Conservation (phyloP, 768 basidiomycete species). For the Tricholomella constricta region DNA sequence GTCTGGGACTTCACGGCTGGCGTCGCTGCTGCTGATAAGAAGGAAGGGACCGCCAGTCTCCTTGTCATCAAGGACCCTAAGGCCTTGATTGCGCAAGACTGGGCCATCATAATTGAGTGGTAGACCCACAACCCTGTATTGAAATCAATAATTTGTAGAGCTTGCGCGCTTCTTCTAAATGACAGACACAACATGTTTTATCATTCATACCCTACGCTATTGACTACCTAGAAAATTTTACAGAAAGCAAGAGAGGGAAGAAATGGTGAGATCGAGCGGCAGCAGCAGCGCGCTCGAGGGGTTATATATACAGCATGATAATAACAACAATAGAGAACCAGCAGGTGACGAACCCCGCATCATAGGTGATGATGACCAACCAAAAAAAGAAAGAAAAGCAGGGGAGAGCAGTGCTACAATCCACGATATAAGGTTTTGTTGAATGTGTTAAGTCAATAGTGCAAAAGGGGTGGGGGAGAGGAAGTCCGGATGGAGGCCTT, state of each 20-base stretch:
- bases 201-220: slow-evolving; percentile 9
- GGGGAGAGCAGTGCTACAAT: slow-evolving; percentile 16
- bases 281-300: not conserved
- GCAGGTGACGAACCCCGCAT: slow-evolving; percentile 4
- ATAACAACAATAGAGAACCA: slow-evolving; percentile 8
- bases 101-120: slow-evolving; percentile 52
- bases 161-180: not conserved
- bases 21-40: slow-evolving; percentile 52
- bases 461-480: slow-evolving; percentile 6
- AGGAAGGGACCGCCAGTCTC: slow-evolving; percentile 66
- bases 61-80: slow-evolving; percentile 79
- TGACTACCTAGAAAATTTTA: slow-evolving; percentile 8
- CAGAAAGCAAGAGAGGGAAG: slow-evolving; percentile 10
- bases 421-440: slow-evolving; percentile 13
- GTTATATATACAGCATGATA: slow-evolving; percentile 19
- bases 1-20: slow-evolving; percentile 73
- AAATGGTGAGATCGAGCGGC: not conserved
- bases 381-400: slow-evolving; percentile 14
- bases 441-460: slow-evolving; percentile 2
- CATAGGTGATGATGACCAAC: slow-evolving; percentile 7
- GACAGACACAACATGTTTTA: slow-evolving; percentile 1
- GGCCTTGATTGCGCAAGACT: slow-evolving; percentile 58
- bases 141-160: not conserved
- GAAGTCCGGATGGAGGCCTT: slow-evolving; percentile 7
- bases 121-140: slow-evolving; percentile 8